phyloP scores from a whole-genome alignment of 2,329 filamentous ascomycete genomes.

The Venturia pyrina region DNA sequence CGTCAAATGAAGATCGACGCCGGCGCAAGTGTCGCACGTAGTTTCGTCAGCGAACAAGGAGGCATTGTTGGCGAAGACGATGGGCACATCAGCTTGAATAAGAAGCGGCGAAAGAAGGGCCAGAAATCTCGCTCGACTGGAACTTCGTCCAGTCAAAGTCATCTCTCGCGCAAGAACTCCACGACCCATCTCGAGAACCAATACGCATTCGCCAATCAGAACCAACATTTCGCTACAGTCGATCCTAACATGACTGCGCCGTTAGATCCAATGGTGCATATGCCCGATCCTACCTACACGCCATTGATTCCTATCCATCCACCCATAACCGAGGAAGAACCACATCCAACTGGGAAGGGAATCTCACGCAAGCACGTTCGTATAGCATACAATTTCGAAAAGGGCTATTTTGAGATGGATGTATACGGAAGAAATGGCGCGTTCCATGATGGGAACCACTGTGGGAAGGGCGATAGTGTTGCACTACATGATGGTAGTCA shows the following conservation, averaged over 20 bases:
- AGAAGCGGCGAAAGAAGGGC: constrained; percentile 9
- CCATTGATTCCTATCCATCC: constrained; percentile 66
- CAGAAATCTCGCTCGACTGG: constrained; percentile 4
- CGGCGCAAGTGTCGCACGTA: constrained; percentile 14
- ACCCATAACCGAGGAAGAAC: constrained; percentile 32
- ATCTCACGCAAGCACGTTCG: constrained; percentile 67
- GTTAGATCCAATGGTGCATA: constrained; percentile 10
- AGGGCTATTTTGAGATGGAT: constrained; percentile 54
- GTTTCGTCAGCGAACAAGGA: constrained; percentile 20
- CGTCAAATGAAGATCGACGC: constrained; percentile 10
- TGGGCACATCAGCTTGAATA: constrained; percentile 13
- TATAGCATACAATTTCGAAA: constrained; percentile 58
- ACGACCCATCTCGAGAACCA: background rate
- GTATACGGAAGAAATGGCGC: constrained; percentile 58
- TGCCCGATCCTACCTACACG: constrained; percentile 11
- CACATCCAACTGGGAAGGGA: constrained; percentile 47
- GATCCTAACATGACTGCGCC: constrained; percentile 11
- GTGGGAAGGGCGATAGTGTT: constrained; percentile 43
- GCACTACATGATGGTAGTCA: constrained; percentile 53
- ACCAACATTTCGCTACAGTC: background rate
- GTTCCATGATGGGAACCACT: constrained; percentile 53
- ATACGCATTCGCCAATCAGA: background rate
- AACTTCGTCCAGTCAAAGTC: constrained; percentile 9
- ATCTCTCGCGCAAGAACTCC: constrained; percentile 11
- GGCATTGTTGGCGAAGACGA: constrained; percentile 19